A percentile compares a stretch with the other conserved stretches of the same genome.
These are phyloP conservation scores for Tolypocladium endophyticum DNA, from an alignment of 2,329 filamentous ascomycete species.

Conservation along the genomic window DNA sequence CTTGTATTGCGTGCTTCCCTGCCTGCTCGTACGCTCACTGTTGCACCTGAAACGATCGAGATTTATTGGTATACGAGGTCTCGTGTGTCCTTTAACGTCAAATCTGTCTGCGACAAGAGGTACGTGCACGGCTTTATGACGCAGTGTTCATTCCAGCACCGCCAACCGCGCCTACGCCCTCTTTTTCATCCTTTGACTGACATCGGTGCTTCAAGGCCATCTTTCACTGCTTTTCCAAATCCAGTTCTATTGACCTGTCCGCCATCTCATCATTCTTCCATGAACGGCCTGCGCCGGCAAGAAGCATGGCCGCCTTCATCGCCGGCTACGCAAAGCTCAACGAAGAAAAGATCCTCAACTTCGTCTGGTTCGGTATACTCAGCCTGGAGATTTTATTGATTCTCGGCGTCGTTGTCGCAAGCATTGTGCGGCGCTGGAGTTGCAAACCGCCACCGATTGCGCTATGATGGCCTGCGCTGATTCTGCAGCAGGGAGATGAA, in stretches of 20 bases:
- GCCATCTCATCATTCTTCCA: not conserved
- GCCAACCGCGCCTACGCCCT: not conserved
- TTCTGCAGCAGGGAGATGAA: not conserved
- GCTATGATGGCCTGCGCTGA: not conserved
- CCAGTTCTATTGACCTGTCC: not conserved
- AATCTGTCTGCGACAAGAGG: not conserved
- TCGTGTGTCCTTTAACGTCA: not conserved
- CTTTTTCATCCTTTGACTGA: not conserved
- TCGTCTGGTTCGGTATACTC: slow-evolving; percentile 36
- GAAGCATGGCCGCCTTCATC: slow-evolving; percentile 13
- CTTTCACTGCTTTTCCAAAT: not conserved
- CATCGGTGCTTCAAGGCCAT: not conserved
- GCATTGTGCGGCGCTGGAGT: slow-evolving; percentile 1
- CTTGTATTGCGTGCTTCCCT: not conserved
- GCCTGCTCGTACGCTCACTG: not conserved
- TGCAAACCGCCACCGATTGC: not conserved
- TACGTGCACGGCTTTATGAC: not conserved
- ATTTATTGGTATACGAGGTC: not conserved
- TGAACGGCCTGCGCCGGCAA: slow-evolving; percentile 1
- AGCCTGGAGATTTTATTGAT: slow-evolving; percentile 34
- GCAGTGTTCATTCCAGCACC: not conserved
- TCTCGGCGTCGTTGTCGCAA: slow-evolving; percentile 23
- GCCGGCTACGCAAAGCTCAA: slow-evolving; percentile 17
- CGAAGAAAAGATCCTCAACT: slow-evolving; percentile 31
- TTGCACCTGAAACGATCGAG: not conserved